These are phyloP conservation scores for Hypoxylon subgilvum DNA, from an alignment of 495 filamentous ascomycete genomes.

Conservation along the genomic window DNA sequence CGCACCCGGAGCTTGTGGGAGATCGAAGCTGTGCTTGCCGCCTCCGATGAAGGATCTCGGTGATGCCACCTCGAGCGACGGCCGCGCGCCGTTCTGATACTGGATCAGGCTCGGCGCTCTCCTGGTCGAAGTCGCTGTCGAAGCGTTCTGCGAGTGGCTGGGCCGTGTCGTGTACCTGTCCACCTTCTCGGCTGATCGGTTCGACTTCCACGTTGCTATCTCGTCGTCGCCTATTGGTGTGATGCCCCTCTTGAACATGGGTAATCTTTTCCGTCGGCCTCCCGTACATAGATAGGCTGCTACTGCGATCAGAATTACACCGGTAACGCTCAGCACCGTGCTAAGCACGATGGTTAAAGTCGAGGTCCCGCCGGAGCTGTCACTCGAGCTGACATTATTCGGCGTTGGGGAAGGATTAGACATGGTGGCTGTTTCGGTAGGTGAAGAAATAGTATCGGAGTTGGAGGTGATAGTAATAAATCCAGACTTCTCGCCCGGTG, in stretches of 20 bases:
- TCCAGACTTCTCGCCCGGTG: conserved; percentile 11
- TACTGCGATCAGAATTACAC: conserved; percentile 43
- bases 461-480: neutral
- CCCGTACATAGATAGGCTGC: conserved; percentile 42
- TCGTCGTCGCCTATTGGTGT: conserved; percentile 60
- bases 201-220: conserved; percentile 57
- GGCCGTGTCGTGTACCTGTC: conserved; percentile 29
- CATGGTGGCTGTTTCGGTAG: conserved; percentile 26
- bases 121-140: conserved; percentile 44
- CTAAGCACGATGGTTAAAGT: conserved; percentile 47
- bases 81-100: conserved; percentile 44
- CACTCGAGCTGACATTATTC: conserved; percentile 15
- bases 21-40: conserved; percentile 48
- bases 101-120: conserved; percentile 55
- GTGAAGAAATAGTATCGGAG: conserved; percentile 8
- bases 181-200: conserved; percentile 33
- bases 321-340: conserved; percentile 48
- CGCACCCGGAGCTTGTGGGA: conserved; percentile 48
- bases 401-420: conserved; percentile 14
- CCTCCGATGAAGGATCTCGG: conserved; percentile 43
- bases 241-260: conserved; percentile 50
- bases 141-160: conserved; percentile 45
- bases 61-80: conserved; percentile 45
- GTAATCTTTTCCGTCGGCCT: conserved; percentile 41
- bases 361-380: conserved; percentile 1